Percentiles rank a stretch among this genome's conserved stretches.
These are phyloP conservation scores for Kluyveromyces marxianus DNA, from an alignment of 1,139 yeast species.

Conservation along the genomic window DNA sequence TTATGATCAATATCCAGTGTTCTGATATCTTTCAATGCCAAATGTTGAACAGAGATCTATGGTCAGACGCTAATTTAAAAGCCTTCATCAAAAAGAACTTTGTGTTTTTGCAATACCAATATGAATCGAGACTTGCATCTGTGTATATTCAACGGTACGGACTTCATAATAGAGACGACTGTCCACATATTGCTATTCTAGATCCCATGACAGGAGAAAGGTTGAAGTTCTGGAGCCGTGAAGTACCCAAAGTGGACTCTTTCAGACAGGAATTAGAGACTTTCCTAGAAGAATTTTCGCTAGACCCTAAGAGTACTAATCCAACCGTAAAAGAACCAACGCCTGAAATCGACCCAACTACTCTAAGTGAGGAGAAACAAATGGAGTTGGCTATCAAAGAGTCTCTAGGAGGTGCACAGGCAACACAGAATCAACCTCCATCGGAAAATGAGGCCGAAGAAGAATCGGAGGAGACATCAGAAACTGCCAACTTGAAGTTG, in stretches of 20 bases:
- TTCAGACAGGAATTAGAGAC: conserved; percentile 58
- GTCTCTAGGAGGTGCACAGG: conserved; percentile 37
- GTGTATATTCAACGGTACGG: conserved; percentile 68
- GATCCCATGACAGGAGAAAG: conserved; percentile 97
- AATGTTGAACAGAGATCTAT: conserved; percentile 83
- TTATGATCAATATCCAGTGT: conserved; percentile 82
- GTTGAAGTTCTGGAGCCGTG: conserved; percentile 58
- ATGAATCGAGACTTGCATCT: conserved; percentile 66
- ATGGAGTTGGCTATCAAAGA: conserved; percentile 69
- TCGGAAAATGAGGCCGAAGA: conserved; percentile 6
- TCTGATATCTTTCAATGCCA: conserved; percentile 81
- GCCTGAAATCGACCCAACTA: conserved; percentile 46
- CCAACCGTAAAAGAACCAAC: conserved; percentile 47
- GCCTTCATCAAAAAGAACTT: conserved; percentile 58
- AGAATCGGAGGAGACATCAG: conserved; percentile 10
- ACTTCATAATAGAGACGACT: conserved; percentile 39
- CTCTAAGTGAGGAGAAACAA: conserved; percentile 79
- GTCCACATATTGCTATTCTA: conserved; percentile 84
- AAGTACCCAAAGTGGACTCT: conserved; percentile 48
- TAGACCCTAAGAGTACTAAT: conserved; percentile 58
- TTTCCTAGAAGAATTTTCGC: conserved; percentile 56
- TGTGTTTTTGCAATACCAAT: conserved; percentile 73
- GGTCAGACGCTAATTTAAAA: conserved; percentile 71
- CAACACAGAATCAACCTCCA: conserved; percentile 13
- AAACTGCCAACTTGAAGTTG: conserved; percentile 9